Base-by-base conservation (phyloP, 2,329 filamentous ascomycete species). In the Thelonectria blattea region DNA sequence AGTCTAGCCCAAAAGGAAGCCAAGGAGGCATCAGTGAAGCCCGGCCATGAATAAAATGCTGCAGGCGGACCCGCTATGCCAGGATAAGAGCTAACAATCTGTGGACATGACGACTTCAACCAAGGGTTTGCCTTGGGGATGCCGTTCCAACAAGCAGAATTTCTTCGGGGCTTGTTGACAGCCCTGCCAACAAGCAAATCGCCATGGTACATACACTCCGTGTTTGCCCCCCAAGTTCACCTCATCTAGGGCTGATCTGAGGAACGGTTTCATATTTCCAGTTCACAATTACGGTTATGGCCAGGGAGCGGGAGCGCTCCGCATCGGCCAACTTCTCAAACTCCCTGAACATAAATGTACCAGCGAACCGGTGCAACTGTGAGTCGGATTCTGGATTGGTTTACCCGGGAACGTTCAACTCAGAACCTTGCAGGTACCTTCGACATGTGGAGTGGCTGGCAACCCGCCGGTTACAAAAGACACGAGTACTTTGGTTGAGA, bases 1-100 rank as follows among this genome's bases (percentile, higher is more conserved):
- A 22, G 47, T 49, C 54, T 39, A 53, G 55, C 37, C 54, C 39
- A 58, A 42, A 18, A 51, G 54, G 54, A 45, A 30, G 54, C 59
- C 54, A 32, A 41, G 54, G 43, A 54, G 49, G 41, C 59, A 42
- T 20, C 41, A 45, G 32, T 55, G 34, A 54, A 34, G 46, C 37
- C 43, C n/a, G 22, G 10, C 46, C 30, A n/a, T 45, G 18, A 17
- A 48, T 2, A 34, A 37, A 11, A 49, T 18, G 9, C 34, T 42
- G 24, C 47, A 17, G 17, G 17, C 49, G 54, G 32, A 48, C 32
- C 49, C 51, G 32, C 55, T 46, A 30, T 15, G 32, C 27, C 32
- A 49, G 45, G 42, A 30, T 42, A 37, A 45, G 37, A 15, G n/a
- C 18, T 43, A 9, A 17, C 12, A 18, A 45, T 34, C 58, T 9